Conservation (phyloP, 2,329 filamentous ascomycete species). For the Trichothecium roseum region DNA sequence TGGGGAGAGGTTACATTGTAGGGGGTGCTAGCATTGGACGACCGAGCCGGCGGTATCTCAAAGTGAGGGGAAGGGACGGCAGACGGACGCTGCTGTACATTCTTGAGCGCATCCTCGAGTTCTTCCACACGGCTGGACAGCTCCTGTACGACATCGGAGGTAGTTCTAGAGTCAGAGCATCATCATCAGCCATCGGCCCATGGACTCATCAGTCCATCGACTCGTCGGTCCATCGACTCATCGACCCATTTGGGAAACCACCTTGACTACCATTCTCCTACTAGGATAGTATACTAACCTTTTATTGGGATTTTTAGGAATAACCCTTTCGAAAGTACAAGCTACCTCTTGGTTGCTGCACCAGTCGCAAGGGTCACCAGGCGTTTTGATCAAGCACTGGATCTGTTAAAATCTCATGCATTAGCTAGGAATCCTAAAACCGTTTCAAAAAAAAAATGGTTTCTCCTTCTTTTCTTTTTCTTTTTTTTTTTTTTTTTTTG, state of each 20-base stretch:
- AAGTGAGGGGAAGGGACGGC: no score
- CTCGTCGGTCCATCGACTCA: no score
- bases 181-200: no score
- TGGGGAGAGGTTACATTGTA: background rate
- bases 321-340: constrained; percentile 4
- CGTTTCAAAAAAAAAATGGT: no score
- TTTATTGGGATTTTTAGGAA: constrained; percentile 2
- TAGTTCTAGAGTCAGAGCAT: constrained; percentile 1
- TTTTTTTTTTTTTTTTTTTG: no score
- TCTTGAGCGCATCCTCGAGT: constrained; percentile 2
- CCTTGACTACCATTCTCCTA: no score
- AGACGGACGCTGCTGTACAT: no score
- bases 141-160: background rate
- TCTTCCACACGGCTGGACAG: constrained; percentile 1
- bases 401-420: constrained; percentile 1
- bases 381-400: constrained; percentile 3
- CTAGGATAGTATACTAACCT: constrained; percentile 3
- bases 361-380: constrained; percentile 5
- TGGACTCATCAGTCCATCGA: no score
- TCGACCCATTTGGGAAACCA: no score
- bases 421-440: no score
- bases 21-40: background rate
- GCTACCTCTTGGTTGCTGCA: constrained; percentile 4
- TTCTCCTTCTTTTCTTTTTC: no score
- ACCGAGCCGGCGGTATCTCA: no score